A percentile compares a stretch with the other conserved stretches of the same genome.
Evolutionary conservation across 2,329 filamentous ascomycete species (phyloP).

Genomic region (Ustilaginoidea virens): DNA sequence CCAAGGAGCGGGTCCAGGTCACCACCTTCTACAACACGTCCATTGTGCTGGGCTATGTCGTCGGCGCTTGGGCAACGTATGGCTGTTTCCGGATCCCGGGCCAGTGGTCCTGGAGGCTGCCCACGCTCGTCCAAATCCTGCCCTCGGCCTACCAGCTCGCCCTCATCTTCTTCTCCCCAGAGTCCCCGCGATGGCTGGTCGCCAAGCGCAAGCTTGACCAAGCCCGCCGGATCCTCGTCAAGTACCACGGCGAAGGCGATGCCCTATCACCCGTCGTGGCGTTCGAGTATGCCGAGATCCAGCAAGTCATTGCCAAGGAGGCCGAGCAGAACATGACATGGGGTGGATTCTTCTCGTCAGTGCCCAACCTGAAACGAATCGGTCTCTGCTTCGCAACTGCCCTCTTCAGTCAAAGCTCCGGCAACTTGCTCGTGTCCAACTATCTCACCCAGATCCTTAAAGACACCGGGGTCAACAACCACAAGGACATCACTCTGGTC

Average conservation of each 20-base stretch:
- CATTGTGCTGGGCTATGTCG: constrained; percentile 23
- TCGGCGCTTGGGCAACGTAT: constrained; percentile 22
- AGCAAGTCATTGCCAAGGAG: constrained; percentile 23
- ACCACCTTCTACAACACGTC: constrained; percentile 25
- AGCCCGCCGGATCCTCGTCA: constrained; percentile 32
- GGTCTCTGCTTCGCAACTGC: constrained; percentile 23
- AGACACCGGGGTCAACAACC: constrained; percentile 20
- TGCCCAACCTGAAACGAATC: constrained; percentile 23
- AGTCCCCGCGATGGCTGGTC: constrained; percentile 44
- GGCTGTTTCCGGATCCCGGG: constrained; percentile 13
- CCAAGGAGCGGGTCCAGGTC: constrained; percentile 22
- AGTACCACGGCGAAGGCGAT: constrained; percentile 34
- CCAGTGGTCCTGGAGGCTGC: constrained; percentile 35
- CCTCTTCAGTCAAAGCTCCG: constrained; percentile 24
- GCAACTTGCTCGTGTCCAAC: constrained; percentile 26
- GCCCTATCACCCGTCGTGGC: constrained; percentile 26
- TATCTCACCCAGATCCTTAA: constrained; percentile 24
- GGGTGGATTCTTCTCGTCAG: constrained; percentile 23
- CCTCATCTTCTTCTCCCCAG: constrained; percentile 36
- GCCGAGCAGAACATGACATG: constrained; percentile 21
- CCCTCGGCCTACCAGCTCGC: constrained; percentile 26
- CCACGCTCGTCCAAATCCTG: constrained; percentile 34
- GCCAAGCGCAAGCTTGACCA: constrained; percentile 32
- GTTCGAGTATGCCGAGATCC: constrained; percentile 33
- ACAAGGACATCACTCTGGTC: constrained; percentile 24